Base-by-base conservation (phyloP, 805 yeast species). In the Barnettozyma salicaria region DNA sequence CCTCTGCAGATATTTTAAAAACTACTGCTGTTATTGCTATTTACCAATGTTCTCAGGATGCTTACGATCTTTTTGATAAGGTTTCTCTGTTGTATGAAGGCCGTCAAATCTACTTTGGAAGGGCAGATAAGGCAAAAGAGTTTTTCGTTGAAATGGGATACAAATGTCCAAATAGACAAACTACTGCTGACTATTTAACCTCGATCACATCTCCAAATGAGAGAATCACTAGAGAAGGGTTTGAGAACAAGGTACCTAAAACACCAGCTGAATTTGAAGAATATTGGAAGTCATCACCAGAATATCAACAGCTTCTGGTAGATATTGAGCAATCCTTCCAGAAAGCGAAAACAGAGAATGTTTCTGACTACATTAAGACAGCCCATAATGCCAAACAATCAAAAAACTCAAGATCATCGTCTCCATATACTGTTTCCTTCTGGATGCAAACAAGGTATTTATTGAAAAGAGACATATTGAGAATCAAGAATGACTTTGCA, bases 171-270 rank as follows among this genome's bases (percentile, higher is more conserved):
- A 63, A 72, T 7, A 67, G 87, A 49, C 84, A 78, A 61, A 70
- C 82, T 3, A 75, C 85, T 12, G 81, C 86, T 11, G 87, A 80
- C 52, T 80, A 78, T 53, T 60, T 80, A 49, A 80, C 86, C 2
- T 75, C 85, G 2, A 67, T 80, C 10, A 78, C 88, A 8, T 81
- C 78, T 54, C 84, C 86, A 7, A 60, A 62, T 6, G 87, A 80
- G 35, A 68, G 88, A 53, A 59, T 48, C 40, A 53, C 72, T 3
- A 59, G 59, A 36, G 52, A 60, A 19, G 85, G 82, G 2, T 64
- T 43, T 48, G 78, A 71, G 41, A 48, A 61, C 27, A 55, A 53
- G 38, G 78, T 80, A 17, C 92, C 92, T 6, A 59, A 60, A 17
- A 73, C 79, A 8, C 73, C 87, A 1, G 66, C 62, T 19, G 85